phyloP scores from a whole-genome alignment of 1,284 basidiomycete genomes.

The Rhodotorula sp. region DNA sequence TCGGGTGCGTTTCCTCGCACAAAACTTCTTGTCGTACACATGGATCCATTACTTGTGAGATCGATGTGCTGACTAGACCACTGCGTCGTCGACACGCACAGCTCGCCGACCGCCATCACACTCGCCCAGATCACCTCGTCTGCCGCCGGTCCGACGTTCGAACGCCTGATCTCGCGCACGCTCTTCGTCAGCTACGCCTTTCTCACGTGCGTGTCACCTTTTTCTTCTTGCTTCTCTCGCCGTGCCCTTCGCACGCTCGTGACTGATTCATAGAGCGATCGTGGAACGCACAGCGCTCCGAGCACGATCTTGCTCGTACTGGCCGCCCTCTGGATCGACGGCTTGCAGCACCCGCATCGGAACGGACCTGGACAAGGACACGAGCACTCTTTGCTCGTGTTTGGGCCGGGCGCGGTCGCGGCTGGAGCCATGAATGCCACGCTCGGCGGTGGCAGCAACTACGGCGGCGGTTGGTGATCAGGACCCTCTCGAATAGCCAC shows the following conservation, averaged over 20 bases:
- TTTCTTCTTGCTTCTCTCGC: too few species aligned
- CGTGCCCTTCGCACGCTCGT: too few species aligned
- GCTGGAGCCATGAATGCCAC: background rate
- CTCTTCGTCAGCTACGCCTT: slow-evolving; percentile 46
- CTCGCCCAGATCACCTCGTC: slow-evolving; percentile 43
- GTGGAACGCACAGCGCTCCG: slow-evolving; percentile 21
- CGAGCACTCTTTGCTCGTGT: slow-evolving; percentile 2
- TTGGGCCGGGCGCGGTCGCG: background rate
- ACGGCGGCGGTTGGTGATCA: background rate
- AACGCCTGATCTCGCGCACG: slow-evolving; percentile 42
- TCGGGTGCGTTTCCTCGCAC: slow-evolving; percentile 33
- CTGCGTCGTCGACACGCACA: background rate
- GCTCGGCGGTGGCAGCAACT: background rate
- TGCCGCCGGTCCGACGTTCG: slow-evolving; percentile 23
- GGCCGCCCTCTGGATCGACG: slow-evolving; percentile 36
- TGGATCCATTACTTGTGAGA: background rate
- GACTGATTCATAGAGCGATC: background rate
- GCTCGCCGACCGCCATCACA: slow-evolving; percentile 44
- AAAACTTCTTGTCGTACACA: too few species aligned
- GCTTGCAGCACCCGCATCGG: slow-evolving; percentile 25
- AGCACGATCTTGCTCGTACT: slow-evolving; percentile 35
- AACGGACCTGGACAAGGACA: background rate
- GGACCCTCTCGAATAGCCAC: too few species aligned
- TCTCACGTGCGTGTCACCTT: too few species aligned
- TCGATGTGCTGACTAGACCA: background rate